Base-by-base conservation (phyloP, 2,329 filamentous ascomycete genomes). In the Colletotrichum abscissum region DNA sequence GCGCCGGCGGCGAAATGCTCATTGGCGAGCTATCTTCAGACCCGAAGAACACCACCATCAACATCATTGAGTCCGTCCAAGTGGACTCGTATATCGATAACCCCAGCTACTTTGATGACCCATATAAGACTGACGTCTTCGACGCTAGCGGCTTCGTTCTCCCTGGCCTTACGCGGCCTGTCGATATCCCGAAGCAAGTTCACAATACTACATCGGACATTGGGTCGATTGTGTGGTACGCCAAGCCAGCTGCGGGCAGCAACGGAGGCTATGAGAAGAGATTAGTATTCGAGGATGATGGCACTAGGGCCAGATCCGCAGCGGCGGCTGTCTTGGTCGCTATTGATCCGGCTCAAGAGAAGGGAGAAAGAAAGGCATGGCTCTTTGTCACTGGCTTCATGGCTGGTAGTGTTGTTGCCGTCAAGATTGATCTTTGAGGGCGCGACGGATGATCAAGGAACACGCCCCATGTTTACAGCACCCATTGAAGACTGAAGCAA, bases 201-300 rank as follows among this genome's bases (percentile, higher is more conserved):
- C 78, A 78, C 0, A 78, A 85, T 12, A 80, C 81, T 0, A 73
- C 82, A 1, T 86, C 78, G 0, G 80, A 78, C 16, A 83, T 88
- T n/a, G 79, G 84, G 6, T 77, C 82, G 5, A 82, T 87, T 72
- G 87, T 91, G 0, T 90, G 85, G 85, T 84, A 82, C 46, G 75
- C 76, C 24, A 65, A 38, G 55, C 76, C 68, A 8, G 55, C 52
- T 0, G 69, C 66, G 28, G 56, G 67, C 60, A 67, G 19, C 38
- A 26, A 71, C 33, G 67, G 76, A 14, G 62, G 68, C 3, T 89
- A 86, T 85, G 81, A 85, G 63, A 85, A 82, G 24, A 81, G 79
- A n/a, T 63, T 90, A 2, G 59, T 92, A 0, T 91, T 92, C 71
- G 84, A 89, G 57, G 90, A 92, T 74, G 89, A 92, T 63, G 88